Percentiles rank a stretch among this genome's conserved stretches.
Conservation (phyloP, 2,329 filamentous ascomycete genomes). For the Penicillium fuscoglaucum region DNA sequence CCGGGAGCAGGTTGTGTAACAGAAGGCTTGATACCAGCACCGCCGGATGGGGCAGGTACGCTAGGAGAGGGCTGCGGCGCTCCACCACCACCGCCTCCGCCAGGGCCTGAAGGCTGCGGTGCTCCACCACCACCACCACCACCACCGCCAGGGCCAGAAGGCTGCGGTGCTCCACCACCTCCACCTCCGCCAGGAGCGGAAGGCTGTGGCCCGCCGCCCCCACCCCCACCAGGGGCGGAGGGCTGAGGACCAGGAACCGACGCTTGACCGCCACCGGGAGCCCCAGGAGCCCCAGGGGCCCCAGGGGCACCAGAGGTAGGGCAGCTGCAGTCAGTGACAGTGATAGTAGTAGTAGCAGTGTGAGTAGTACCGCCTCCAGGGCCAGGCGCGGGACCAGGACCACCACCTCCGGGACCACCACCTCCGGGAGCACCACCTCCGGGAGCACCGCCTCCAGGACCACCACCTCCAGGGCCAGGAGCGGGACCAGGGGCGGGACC, state of each 20-base stretch:
- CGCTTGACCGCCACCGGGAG: not conserved
- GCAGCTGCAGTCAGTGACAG: conserved; percentile 23
- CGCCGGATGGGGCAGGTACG: not conserved
- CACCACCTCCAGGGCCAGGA: not conserved
- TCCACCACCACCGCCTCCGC: not conserved
- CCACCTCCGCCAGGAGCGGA: not conserved
- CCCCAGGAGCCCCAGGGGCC: conserved; percentile 7
- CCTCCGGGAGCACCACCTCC: not conserved
- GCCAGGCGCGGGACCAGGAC: not conserved
- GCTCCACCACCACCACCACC: conserved; percentile 1
- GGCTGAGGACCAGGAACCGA: conserved; percentile 1
- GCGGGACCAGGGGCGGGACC: not conserved
- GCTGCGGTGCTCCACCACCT: no score
- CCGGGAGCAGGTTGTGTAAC: not conserved
- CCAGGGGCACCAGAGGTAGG: conserved; percentile 12
- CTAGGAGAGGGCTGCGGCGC: not conserved
- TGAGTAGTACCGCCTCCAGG: conserved; percentile 3
- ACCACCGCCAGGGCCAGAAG: not conserved
- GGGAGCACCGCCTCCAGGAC: not conserved
- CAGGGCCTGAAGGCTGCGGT: no score
- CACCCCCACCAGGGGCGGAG: conserved; percentile 2
- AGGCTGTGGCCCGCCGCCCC: not conserved
- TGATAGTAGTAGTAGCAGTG: conserved; percentile 23
- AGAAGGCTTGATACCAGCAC: not conserved
- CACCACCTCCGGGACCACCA: not conserved